Conservation (phyloP, 352 stramenopile species). For the Globisporangium viniferum region DNA sequence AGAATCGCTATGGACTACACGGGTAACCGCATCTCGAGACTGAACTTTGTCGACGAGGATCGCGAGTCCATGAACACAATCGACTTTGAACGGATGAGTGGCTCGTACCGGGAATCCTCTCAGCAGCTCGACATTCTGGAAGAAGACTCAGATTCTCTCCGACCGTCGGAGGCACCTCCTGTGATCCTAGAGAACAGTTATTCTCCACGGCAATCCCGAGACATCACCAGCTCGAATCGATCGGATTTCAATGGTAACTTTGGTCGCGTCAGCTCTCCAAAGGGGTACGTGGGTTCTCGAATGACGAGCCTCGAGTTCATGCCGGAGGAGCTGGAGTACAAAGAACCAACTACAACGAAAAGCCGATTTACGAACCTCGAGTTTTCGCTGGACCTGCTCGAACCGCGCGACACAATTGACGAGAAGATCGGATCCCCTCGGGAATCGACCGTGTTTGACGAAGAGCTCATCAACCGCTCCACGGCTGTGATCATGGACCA, state of each 20-base stretch:
- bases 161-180: conserved; percentile 5
- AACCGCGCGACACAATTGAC: conserved; percentile 12
- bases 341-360: conserved; percentile 1
- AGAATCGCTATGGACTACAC: conserved; percentile 37
- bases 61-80: conserved; percentile 32
- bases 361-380: conserved; percentile 10
- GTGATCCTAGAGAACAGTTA: not conserved
- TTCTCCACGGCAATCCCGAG: conserved; percentile 17
- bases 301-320: conserved; percentile 19
- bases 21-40: conserved; percentile 41
- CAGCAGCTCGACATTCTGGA: conserved; percentile 7
- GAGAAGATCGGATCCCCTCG: conserved; percentile 17
- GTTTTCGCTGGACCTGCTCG: conserved; percentile 18
- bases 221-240: conserved; percentile 17
- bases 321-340: conserved; percentile 8
- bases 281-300: not conserved
- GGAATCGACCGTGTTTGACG: conserved; percentile 30
- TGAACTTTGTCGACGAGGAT: conserved; percentile 36
- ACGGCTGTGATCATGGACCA: conserved; percentile 47
- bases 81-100: conserved; percentile 31
- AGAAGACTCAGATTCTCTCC: conserved; percentile 2
- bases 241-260: conserved; percentile 18
- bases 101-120: conserved; percentile 17
- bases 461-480: conserved; percentile 46
- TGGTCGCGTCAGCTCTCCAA: conserved; percentile 3